phyloP scores from a whole-genome alignment of 2,329 filamentous ascomycete species.

The Nemania sp. region DNA sequence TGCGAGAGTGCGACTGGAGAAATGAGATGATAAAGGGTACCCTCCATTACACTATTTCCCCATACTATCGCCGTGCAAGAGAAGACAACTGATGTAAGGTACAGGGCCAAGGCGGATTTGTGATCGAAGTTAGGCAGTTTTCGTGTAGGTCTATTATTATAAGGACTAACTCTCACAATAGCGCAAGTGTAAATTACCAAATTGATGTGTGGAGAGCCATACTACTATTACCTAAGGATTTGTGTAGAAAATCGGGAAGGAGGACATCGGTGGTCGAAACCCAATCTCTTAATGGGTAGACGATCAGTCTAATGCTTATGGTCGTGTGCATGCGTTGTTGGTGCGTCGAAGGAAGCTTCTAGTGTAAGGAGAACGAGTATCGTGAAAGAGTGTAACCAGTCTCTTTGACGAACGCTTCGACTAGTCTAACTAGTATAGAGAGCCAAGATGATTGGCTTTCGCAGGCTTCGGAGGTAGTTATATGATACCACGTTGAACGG shows the following conservation, averaged over 20 bases:
- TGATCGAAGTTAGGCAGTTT: constrained; percentile 24
- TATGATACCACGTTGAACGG: constrained; percentile 48
- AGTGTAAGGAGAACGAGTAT: constrained; percentile 33
- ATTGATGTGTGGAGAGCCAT: not conserved
- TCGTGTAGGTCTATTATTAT: constrained; percentile 7
- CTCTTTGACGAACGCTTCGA: constrained; percentile 28
- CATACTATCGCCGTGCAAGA: constrained; percentile 44
- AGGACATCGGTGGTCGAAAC: not conserved
- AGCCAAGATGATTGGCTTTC: constrained; percentile 45
- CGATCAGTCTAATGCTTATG: constrained; percentile 6
- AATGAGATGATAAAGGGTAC: constrained; percentile 44
- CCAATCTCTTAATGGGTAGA: not conserved
- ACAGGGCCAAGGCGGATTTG: constrained; percentile 45
- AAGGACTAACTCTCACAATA: constrained; percentile 10
- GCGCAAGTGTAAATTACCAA: not conserved
- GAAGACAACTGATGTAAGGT: constrained; percentile 50
- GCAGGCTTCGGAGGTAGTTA: constrained; percentile 44
- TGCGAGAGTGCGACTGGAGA: constrained; percentile 22
- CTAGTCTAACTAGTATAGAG: constrained; percentile 16
- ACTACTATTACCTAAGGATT: constrained; percentile 9
- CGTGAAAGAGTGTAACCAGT: constrained; percentile 34
- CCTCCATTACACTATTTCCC: constrained; percentile 45
- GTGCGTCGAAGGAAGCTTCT: constrained; percentile 19
- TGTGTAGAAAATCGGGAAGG: constrained; percentile 4
- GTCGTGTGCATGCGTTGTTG: constrained; percentile 11